These are phyloP conservation scores for Chondrostereum purpureum DNA, from an alignment of 1,284 basidiomycete species.

Conservation along the genomic window DNA sequence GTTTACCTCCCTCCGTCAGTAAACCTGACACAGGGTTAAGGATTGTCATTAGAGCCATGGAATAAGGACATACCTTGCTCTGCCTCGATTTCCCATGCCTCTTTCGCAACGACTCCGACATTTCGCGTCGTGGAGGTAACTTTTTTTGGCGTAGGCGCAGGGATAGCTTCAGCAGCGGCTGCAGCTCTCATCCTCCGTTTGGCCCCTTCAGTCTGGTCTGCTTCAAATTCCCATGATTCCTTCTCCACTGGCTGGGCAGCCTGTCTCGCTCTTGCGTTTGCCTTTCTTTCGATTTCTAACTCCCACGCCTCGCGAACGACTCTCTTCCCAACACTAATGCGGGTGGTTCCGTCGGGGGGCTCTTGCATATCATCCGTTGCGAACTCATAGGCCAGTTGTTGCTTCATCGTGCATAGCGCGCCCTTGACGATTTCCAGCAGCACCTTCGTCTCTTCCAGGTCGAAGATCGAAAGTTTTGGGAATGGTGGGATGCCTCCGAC, in stretches of 20 bases:
- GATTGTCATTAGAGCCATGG: no score
- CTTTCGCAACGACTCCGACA: conserved; percentile 32
- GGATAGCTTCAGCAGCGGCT: conserved; percentile 17
- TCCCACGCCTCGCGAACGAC: conserved; percentile 71
- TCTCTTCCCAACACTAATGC: conserved; percentile 61
- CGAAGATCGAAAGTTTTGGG: conserved; percentile 45
- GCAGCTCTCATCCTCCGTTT: conserved; percentile 14
- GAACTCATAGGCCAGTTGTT: conserved; percentile 47
- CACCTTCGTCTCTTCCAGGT: conserved; percentile 58
- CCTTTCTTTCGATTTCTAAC: conserved; percentile 56
- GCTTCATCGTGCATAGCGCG: conserved; percentile 39
- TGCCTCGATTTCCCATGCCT: conserved; percentile 72
- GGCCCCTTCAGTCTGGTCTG: conserved; percentile 16
- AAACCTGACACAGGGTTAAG: conserved; percentile 27
- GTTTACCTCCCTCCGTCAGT: conserved; percentile 61
- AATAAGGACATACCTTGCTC: conserved; percentile 44
- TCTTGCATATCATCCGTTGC: conserved; percentile 45
- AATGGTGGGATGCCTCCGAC: conserved; percentile 29
- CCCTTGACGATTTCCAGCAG: conserved; percentile 37
- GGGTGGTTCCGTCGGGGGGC: conserved; percentile 44
- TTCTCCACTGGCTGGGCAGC: conserved; percentile 14
- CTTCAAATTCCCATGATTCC: conserved; percentile 14
- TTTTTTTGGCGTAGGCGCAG: conserved; percentile 10
- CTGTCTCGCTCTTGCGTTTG: conserved; percentile 29
- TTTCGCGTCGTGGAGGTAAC: conserved; percentile 1